Percentiles rank a stretch among this genome's conserved stretches.
Evolutionary conservation across 345 rosid genomes (phyloP).

Genomic region (Bruguiera parviflora): DNA sequence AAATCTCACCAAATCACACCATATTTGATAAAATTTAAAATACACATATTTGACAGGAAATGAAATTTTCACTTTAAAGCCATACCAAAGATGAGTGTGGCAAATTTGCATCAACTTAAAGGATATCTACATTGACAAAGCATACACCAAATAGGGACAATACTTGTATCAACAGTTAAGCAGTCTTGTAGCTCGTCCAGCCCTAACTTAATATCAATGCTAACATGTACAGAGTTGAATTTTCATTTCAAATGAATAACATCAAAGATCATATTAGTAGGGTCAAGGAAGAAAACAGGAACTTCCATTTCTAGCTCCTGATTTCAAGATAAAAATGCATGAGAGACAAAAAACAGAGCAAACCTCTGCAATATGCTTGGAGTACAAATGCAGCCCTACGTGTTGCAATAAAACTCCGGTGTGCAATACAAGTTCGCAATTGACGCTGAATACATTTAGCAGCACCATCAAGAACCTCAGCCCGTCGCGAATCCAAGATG

Average conservation of each 20-base stretch:
- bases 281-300: background rate
- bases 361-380: slow-evolving; percentile 92
- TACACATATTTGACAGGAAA: too few relatives aligned
- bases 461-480: slow-evolving; percentile 84
- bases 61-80: too few relatives aligned
- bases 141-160: too few relatives aligned
- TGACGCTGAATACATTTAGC: slow-evolving; percentile 68
- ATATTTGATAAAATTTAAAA: background rate
- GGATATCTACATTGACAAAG: too few relatives aligned
- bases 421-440: slow-evolving; percentile 58
- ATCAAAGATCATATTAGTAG: background rate
- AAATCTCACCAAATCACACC: background rate
- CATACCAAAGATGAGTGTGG: too few relatives aligned
- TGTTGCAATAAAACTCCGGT: slow-evolving; percentile 45
- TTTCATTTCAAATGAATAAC: too few relatives aligned
- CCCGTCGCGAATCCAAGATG: slow-evolving; percentile 68
- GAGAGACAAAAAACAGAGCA: background rate
- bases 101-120: too few relatives aligned
- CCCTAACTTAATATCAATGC: too few relatives aligned
- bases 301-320: background rate
- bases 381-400: slow-evolving; percentile 59
- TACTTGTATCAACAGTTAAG: too few relatives aligned
- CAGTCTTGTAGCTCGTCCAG: too few relatives aligned
- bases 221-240: too few relatives aligned
- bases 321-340: background rate